These are phyloP conservation scores for Warburgia ugandensis DNA, from an alignment of 164 flowering plant genomes.

Conservation along the genomic window DNA sequence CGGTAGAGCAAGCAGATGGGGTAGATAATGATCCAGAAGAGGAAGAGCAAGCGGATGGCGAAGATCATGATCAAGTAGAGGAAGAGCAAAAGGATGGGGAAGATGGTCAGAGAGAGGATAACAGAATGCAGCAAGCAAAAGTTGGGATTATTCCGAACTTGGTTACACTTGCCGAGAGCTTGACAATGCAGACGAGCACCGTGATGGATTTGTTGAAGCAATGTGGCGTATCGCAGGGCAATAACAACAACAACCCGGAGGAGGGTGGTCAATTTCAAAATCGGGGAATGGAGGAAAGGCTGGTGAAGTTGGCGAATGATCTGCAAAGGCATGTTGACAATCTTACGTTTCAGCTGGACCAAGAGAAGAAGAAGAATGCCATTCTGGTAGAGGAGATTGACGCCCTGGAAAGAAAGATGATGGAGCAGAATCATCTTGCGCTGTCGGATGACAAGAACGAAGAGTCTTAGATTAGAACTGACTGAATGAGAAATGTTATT, in stretches of 20 bases:
- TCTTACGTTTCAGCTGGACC: conserved; percentile 38
- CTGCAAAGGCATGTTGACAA: conserved; percentile 21
- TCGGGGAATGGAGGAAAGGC: conserved; percentile 24
- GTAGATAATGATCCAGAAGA: too few species aligned
- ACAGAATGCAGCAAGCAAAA: not conserved
- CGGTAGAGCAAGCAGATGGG: too few species aligned
- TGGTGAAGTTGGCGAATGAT: conserved; percentile 9
- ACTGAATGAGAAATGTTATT: too few species aligned
- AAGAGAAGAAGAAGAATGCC: conserved; percentile 35
- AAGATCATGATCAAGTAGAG: too few species aligned
- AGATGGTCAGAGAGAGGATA: not conserved
- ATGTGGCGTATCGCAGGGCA: conserved; percentile 11
- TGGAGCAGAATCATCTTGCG: too few species aligned
- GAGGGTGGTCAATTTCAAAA: not conserved
- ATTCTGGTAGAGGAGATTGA: conserved; percentile 44
- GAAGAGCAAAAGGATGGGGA: not conserved
- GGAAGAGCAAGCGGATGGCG: not conserved
- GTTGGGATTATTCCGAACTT: conserved; percentile 20
- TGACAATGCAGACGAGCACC: conserved; percentile 34
- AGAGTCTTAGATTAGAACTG: too few species aligned
- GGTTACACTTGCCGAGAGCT: conserved; percentile 30
- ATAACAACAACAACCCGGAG: too few species aligned
- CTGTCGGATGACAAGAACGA: too few species aligned
- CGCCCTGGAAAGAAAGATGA: conserved; percentile 11
- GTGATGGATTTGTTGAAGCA: conserved; percentile 30